Conservation (phyloP, 2,329 filamentous ascomycete species). For the Hypoxylon sp. region DNA sequence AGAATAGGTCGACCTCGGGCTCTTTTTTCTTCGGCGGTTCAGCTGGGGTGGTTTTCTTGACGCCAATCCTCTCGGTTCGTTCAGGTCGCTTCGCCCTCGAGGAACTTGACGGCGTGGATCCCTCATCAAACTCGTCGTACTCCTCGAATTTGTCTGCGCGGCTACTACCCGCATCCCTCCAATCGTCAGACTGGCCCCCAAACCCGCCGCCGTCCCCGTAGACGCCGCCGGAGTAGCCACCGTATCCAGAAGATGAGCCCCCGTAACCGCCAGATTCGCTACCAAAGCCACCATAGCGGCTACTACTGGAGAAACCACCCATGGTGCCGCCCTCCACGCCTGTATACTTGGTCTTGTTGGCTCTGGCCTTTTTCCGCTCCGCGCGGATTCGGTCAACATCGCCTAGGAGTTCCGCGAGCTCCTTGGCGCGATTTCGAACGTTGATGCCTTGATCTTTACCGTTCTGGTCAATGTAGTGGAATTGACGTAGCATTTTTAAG, state of each 20-base stretch:
- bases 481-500: slow-evolving; percentile 98
- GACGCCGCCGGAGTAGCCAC: slow-evolving; percentile 78
- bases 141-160: slow-evolving; percentile 89
- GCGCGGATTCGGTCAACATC: slow-evolving; percentile 90
- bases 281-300: slow-evolving; percentile 90
- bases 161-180: slow-evolving; percentile 73
- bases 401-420: slow-evolving; percentile 91
- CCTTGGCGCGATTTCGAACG: slow-evolving; percentile 95
- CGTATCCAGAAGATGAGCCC: slow-evolving; percentile 66
- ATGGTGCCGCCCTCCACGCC: slow-evolving; percentile 87
- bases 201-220: slow-evolving; percentile 98
- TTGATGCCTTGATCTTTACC: slow-evolving; percentile 99
- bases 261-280: slow-evolving; percentile 84
- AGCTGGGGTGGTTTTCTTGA: slow-evolving; percentile 67
- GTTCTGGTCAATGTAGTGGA: slow-evolving; percentile 96
- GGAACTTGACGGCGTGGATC: slow-evolving; percentile 66
- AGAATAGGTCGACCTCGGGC: slow-evolving; percentile 93
- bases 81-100: slow-evolving; percentile 67
- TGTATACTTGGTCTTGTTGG: slow-evolving; percentile 94
- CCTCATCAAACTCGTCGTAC: slow-evolving; percentile 96
- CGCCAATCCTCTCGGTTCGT: slow-evolving; percentile 59
- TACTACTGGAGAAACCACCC: slow-evolving; percentile 70
- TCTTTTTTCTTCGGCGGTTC: slow-evolving; percentile 84
- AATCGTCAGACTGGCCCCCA: slow-evolving; percentile 82
- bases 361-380: slow-evolving; percentile 89